Percentiles rank a stretch among this genome's conserved stretches.
Conservation (phyloP, 2,329 filamentous ascomycete species). For the Mycocentrospora acerina region DNA sequence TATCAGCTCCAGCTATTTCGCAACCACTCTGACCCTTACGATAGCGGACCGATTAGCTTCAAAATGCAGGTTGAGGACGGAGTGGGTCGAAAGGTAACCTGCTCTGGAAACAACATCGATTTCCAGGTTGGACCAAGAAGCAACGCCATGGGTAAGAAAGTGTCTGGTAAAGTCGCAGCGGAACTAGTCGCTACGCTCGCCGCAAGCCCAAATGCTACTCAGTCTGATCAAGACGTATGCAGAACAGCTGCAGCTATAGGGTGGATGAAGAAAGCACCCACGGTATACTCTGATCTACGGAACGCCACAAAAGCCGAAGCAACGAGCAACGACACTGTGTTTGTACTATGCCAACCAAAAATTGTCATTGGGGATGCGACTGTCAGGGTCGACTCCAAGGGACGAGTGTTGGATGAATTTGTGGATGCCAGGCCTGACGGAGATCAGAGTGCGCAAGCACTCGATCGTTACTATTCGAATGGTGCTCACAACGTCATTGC, state of each 20-base stretch:
- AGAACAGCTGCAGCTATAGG: conserved; percentile 17
- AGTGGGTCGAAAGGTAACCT: too few species aligned
- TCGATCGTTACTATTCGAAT: conserved; percentile 13
- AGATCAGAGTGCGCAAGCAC: not conserved
- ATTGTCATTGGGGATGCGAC: conserved; percentile 21
- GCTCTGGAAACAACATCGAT: too few species aligned
- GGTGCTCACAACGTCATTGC: conserved; percentile 15
- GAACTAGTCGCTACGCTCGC: conserved; percentile 11
- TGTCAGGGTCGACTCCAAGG: not conserved
- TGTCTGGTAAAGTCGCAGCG: conserved; percentile 5
- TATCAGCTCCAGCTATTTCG: not conserved
- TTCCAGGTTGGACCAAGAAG: too few species aligned
- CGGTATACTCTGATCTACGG: too few species aligned
- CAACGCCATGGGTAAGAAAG: not conserved
- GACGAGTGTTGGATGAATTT: conserved; percentile 9
- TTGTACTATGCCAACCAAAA: conserved; percentile 18
- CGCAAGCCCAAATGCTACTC: conserved; percentile 8
- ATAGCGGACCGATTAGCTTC: not conserved
- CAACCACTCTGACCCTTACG: not conserved
- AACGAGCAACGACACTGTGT: not conserved
- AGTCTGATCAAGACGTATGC: conserved; percentile 16
- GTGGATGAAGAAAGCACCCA: conserved; percentile 16
- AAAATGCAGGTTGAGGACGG: not conserved
- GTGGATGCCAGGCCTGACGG: not conserved
- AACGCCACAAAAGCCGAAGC: not conserved